Evolutionary conservation across 176 grass and related monocot genomes (phyloP).

Genomic region (Oryza meyeriana): DNA sequence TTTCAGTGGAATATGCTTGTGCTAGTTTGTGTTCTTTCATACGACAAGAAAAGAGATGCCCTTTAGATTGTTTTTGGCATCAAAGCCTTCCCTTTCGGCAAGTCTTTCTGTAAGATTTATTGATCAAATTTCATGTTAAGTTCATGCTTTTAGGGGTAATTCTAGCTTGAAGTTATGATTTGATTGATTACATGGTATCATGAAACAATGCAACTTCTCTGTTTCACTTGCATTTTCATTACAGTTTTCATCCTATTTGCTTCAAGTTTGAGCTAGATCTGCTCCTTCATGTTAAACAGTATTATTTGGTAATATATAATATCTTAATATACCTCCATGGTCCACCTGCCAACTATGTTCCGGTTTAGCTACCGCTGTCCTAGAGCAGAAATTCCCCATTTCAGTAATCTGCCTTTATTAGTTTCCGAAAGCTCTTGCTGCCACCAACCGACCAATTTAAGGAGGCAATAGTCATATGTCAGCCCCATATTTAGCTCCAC

Average conservation of each 20-base stretch:
- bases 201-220: slow-evolving; percentile 3
- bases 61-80: slow-evolving; percentile 12
- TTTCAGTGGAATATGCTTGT: neutral
- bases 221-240: neutral
- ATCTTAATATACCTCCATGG: neutral
- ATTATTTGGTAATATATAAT: neutral
- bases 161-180: slow-evolving; percentile 1
- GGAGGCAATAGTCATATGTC: neutral
- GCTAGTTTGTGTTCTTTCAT: neutral
- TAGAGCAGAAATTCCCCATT: slow-evolving; percentile 5
- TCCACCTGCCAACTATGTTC: slow-evolving; percentile 1
- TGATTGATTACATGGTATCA: neutral
- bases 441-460: slow-evolving; percentile 15
- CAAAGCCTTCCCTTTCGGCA: neutral
- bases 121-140: neutral
- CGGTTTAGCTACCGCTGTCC: slow-evolving; percentile 11
- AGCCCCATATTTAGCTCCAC: neutral
- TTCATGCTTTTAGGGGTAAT: neutral
- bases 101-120: neutral
- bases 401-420: slow-evolving; percentile 19
- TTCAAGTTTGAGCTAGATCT: slow-evolving; percentile 28
- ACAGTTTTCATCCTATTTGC: slow-evolving; percentile 1
- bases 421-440: slow-evolving; percentile 18
- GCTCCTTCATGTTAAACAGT: neutral
- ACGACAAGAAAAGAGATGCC: neutral